Evolutionary conservation across 2,329 filamentous ascomycete species (phyloP).

Genomic region (Colletotrichum sp.): DNA sequence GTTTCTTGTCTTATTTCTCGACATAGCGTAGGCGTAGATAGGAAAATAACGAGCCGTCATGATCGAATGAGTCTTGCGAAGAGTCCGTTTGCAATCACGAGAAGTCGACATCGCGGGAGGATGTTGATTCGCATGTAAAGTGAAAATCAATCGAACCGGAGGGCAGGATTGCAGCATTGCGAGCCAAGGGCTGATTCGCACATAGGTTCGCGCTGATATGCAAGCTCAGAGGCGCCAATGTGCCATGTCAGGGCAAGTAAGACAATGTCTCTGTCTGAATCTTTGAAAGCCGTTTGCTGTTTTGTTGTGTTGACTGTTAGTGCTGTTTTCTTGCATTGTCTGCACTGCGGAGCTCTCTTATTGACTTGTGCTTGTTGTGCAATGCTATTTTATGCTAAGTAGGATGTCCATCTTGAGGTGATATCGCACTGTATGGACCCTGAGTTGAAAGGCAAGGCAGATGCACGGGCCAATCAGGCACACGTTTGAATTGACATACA

Average conservation of each 20-base stretch:
- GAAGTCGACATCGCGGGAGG: not conserved
- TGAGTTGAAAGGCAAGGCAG: not conserved
- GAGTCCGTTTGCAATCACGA: not conserved
- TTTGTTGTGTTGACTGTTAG: not conserved
- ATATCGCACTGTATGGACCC: not conserved
- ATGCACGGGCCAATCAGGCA: not conserved
- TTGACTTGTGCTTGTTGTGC: not conserved
- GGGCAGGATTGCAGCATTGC: not conserved
- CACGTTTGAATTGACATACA: not conserved
- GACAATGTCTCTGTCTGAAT: not conserved
- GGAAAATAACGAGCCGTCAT: not conserved
- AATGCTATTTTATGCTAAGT: not conserved
- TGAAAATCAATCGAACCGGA: not conserved
- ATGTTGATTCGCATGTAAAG: not conserved
- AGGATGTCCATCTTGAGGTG: not conserved
- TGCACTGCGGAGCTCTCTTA: not conserved
- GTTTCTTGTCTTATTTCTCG: not conserved
- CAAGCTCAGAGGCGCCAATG: not conserved
- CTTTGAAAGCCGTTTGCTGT: not conserved
- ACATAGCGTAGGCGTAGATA: slow-evolving; percentile 22
- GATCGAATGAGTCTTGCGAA: not conserved
- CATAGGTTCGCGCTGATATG: not conserved
- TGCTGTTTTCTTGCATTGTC: not conserved
- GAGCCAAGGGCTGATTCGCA: not conserved
- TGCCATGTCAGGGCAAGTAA: not conserved